Base-by-base conservation (phyloP, 257 asterid genomes). In the Solanum sitiens region DNA sequence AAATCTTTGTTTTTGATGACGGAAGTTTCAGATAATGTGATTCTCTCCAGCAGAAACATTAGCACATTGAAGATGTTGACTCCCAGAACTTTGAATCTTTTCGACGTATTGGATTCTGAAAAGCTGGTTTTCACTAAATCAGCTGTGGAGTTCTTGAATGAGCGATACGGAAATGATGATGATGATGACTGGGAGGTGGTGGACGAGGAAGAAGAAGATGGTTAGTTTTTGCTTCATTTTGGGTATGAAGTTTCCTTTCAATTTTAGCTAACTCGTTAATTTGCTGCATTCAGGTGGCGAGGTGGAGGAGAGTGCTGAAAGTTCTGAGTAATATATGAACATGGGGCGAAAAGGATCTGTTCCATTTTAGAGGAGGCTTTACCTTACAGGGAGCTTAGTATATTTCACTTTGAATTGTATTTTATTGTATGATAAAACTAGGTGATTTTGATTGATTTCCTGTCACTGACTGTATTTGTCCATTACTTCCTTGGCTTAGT, bases 1-100 rank as follows among this genome's bases (percentile, higher is more conserved):
- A 95, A 97, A 89, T 67, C 98, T 1, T 87, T 89, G 93, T 97
- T 97, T 32, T 83, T 97, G 83, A 92, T 95, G 99, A 94, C 93
- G 1, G 96, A 95, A 65, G 88, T 95, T n/a, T 88, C 95, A 75
- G 98, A 97, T 7, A 96, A 95, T 47, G 96, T 96, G 91, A 87
- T 72, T 45, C 91, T 92, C 25, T 95, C 99, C 9, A 90, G 98
- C 72, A 89, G 99, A 61, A 96, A 97, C 86, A 83, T 97, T 10
- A 93, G 95, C 83, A 97, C 98, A 4, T 45, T 97, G 93, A 97
- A 95, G 77, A 92, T 97, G 96, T 90, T 95, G 90, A 95, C 99
- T 21, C 99, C 99, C 0, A 92, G 99, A 91, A 97, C 98, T 14
- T 88, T 97, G 89, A 97, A 97, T 89, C 56, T 97, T 92, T 97